Evolutionary conservation across 352 stramenopile genomes (phyloP).

Genomic region (Globisporangium emineosum): DNA sequence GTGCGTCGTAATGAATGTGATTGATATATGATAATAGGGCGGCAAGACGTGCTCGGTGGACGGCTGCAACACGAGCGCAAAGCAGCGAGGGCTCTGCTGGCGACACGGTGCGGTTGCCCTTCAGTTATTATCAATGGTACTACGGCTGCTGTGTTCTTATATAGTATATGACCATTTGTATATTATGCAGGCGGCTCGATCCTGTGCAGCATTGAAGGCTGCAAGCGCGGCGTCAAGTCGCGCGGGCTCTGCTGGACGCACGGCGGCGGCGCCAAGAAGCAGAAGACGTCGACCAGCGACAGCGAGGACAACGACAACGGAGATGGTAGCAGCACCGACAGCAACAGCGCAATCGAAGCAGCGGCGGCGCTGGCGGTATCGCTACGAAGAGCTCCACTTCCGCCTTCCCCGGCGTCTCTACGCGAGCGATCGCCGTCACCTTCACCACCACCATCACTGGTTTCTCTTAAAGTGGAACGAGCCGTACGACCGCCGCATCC

Average conservation of each 20-base stretch:
- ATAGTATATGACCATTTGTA: no score
- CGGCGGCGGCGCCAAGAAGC: constrained; percentile 26
- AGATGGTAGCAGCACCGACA: background rate
- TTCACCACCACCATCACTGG: background rate
- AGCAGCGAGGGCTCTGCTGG: constrained; percentile 25
- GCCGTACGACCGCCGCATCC: background rate
- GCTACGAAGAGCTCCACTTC: background rate
- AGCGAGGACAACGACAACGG: background rate
- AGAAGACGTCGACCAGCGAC: background rate
- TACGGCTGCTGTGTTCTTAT: no score
- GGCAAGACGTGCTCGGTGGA: constrained; percentile 34
- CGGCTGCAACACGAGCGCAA: constrained; percentile 26
- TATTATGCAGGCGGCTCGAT: constrained; percentile 20
- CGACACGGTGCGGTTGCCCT: constrained; percentile 21
- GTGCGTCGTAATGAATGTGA: no score
- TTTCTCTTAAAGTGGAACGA: background rate
- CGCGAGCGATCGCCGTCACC: background rate
- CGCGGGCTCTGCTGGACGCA: constrained; percentile 28
- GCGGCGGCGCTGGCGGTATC: background rate
- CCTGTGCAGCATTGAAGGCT: constrained; percentile 25
- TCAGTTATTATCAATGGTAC: no score
- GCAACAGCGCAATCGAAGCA: background rate
- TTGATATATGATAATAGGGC: constrained; percentile 19
- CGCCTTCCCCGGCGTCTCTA: background rate
- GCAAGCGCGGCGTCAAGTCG: constrained; percentile 22